Conservation (phyloP, 176 grass and related monocot genomes). For the Miscanthus lutarioriparius region DNA sequence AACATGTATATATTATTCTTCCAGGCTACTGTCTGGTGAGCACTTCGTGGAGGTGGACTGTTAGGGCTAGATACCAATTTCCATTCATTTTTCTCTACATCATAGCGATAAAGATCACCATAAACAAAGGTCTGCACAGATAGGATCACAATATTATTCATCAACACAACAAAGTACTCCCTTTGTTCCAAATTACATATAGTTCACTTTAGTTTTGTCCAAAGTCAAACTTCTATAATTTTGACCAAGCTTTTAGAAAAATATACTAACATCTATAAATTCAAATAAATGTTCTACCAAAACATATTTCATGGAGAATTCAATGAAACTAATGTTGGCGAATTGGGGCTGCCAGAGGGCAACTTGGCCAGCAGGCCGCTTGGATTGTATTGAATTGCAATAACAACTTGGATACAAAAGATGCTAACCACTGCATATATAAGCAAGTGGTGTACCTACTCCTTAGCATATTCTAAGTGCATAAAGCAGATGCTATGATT, state of each 20-base stretch:
- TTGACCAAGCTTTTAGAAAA: neutral
- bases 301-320: neutral
- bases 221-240: neutral
- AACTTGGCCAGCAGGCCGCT: too few species aligned
- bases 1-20: conserved; percentile 97
- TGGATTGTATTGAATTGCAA: too few species aligned
- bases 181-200: neutral
- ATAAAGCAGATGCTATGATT: too few species aligned
- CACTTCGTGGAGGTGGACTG: conserved; percentile 94
- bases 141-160: conserved; percentile 15
- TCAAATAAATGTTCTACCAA: neutral
- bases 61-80: conserved; percentile 96
- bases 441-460: too few species aligned
- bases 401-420: too few species aligned
- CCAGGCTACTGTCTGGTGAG: conserved; percentile 93
- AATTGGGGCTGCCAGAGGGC: too few species aligned
- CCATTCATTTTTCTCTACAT: conserved; percentile 98
- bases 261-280: neutral
- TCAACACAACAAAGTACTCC: neutral
- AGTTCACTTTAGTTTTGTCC: neutral
- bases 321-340: neutral
- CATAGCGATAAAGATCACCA: conserved; percentile 96
- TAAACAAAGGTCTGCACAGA: conserved; percentile 92
- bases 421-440: too few species aligned
- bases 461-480: too few species aligned